A percentile compares a stretch with the other conserved stretches of the same genome.
phyloP scores from a whole-genome alignment of 1,139 yeast genomes.

The Suhomyces kunorum region DNA sequence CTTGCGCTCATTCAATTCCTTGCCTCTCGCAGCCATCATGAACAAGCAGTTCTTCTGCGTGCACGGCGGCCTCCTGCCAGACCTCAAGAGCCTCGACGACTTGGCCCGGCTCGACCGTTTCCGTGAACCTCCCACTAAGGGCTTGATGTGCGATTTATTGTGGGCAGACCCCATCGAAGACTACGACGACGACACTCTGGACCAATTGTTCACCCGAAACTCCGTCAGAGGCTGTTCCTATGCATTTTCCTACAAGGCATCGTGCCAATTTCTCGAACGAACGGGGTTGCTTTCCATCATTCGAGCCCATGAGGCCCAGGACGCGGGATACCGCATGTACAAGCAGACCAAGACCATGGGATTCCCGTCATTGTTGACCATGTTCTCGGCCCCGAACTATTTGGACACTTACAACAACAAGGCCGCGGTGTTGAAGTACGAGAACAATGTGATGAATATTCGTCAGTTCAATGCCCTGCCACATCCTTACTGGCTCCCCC shows the following conservation, averaged over 20 bases:
- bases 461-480: slow-evolving; percentile 92
- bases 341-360: slow-evolving; percentile 82
- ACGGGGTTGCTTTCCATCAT: slow-evolving; percentile 82
- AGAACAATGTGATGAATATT: slow-evolving; percentile 89
- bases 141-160: slow-evolving; percentile 89
- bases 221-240: slow-evolving; percentile 91
- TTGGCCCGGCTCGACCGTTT: slow-evolving; percentile 72
- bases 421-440: slow-evolving; percentile 93
- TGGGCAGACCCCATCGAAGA: slow-evolving; percentile 97
- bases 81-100: slow-evolving; percentile 70
- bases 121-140: slow-evolving; percentile 91
- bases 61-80: slow-evolving; percentile 97
- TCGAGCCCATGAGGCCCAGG: slow-evolving; percentile 98
- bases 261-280: slow-evolving; percentile 75
- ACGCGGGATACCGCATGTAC: slow-evolving; percentile 95
- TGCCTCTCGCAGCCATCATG: slow-evolving; percentile 94
- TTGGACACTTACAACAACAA: slow-evolving; percentile 91
- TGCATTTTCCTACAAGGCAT: slow-evolving; percentile 83
- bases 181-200: slow-evolving; percentile 68
- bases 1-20: slow-evolving; percentile 76
- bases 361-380: slow-evolving; percentile 89
- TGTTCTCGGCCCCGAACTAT: slow-evolving; percentile 96
- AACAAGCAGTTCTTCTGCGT: slow-evolving; percentile 94
- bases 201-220: slow-evolving; percentile 60
- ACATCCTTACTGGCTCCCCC: slow-evolving; percentile 97